These are phyloP conservation scores for Lolium rigidum DNA, from an alignment of 176 grass and related monocot genomes.

Conservation along the genomic window DNA sequence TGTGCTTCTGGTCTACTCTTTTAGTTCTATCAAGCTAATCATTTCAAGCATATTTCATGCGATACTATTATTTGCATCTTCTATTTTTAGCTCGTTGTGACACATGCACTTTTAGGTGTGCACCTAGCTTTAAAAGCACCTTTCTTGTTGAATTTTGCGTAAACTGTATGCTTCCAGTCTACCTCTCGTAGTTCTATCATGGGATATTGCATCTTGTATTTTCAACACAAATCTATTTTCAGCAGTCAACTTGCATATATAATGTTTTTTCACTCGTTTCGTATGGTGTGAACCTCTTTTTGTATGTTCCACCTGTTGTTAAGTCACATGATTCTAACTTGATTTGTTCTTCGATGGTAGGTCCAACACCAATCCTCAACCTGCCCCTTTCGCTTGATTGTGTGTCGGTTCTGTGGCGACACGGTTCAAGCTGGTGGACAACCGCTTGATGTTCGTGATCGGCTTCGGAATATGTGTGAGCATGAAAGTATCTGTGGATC, in stretches of 20 bases:
- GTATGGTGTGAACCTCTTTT: neutral
- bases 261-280: neutral
- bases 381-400: constrained; percentile 78
- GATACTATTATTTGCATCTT: too few species aligned
- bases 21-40: too few species aligned
- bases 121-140: neutral
- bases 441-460: constrained; percentile 64
- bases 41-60: too few species aligned
- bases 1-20: too few species aligned
- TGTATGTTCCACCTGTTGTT: too few species aligned
- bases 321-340: constrained; percentile 19
- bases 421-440: constrained; percentile 79
- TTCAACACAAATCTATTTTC: neutral
- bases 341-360: constrained; percentile 49
- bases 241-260: neutral
- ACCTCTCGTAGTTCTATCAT: neutral
- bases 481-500: constrained; percentile 97
- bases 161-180: neutral
- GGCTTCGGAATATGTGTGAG: constrained; percentile 72
- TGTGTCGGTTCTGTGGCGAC: constrained; percentile 90
- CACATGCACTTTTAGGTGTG: too few species aligned
- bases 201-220: neutral
- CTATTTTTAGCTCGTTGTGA: too few species aligned
- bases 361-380: constrained; percentile 77
- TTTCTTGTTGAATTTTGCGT: neutral